phyloP scores from a whole-genome alignment of 805 yeast species.

The Yamadazyma ubonensis region DNA sequence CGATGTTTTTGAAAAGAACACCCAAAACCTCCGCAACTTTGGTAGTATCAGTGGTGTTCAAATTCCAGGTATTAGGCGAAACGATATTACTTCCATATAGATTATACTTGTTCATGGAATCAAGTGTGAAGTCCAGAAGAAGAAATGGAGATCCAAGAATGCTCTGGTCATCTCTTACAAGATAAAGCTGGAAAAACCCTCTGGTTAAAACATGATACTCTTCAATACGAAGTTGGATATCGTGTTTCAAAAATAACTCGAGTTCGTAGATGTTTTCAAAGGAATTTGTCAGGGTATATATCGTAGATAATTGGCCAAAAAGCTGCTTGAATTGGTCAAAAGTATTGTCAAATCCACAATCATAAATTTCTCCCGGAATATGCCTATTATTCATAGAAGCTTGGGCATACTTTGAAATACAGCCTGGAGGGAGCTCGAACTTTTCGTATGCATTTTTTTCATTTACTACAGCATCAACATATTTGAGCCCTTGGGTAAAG shows the following conservation, averaged over 20 bases:
- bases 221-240: slow-evolving; percentile 22
- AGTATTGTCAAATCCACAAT: slow-evolving; percentile 21
- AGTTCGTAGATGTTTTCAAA: slow-evolving; percentile 25
- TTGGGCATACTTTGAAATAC: slow-evolving; percentile 38
- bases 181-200: slow-evolving; percentile 59
- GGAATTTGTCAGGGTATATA: too few relatives aligned
- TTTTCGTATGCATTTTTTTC: slow-evolving; percentile 4
- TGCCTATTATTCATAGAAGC: slow-evolving; percentile 34
- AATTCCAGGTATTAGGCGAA: slow-evolving; percentile 14
- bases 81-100: slow-evolving; percentile 16
- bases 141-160: slow-evolving; percentile 48
- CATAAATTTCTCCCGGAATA: slow-evolving; percentile 35
- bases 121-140: slow-evolving; percentile 24
- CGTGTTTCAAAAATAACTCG: slow-evolving; percentile 25
- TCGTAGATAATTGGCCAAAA: too few relatives aligned
- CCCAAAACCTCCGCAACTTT: slow-evolving; percentile 17
- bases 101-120: slow-evolving; percentile 43
- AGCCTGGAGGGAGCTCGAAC: slow-evolving; percentile 19
- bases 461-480: slow-evolving; percentile 10
- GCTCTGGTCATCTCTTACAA: slow-evolving; percentile 60
- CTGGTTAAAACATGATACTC: slow-evolving; percentile 51
- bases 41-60: slow-evolving; percentile 3
- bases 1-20: slow-evolving; percentile 45
- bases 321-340: slow-evolving; percentile 19
- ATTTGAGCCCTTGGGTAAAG: slow-evolving; percentile 18